Base-by-base conservation (phyloP, 805 yeast species). In the Zygosaccharomyces lentus region DNA sequence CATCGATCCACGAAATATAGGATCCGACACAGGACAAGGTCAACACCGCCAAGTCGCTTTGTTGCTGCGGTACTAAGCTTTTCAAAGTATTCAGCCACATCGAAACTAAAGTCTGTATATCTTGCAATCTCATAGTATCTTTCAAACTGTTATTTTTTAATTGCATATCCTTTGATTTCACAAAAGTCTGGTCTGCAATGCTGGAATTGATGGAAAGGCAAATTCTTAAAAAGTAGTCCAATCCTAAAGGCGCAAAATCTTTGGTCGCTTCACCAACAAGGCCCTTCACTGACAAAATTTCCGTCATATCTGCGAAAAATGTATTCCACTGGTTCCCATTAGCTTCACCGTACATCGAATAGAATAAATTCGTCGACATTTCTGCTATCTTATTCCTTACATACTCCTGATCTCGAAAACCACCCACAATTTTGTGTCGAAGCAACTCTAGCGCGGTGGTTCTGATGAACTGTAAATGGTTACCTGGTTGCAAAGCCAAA, bases 1-100 rank as follows among this genome's bases (percentile, higher is more conserved):
- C 81, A 62, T 87, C 95, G 63, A 90, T 87, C 99, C 99, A 93
- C 19, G 90, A 82, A 19, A 89, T 85, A 76, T 85, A 93, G 9
- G 80, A 80, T 9, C 97, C 97, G 46, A 93, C 78, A 45, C 57
- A 86, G 55, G 50, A 84, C 74, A 48, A 78, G 80, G 52, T 58
- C 51, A 55, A 55, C 34, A 46, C 55, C 25, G 65, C 57, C 19
- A 61, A 55, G 21, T 62, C 64, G 3, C 59, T 49, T 27, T 48
- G 55, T 29, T 49, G 53, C 24, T 46, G 53, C 32, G 54, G 55
- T 29, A 48, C 46, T 16, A 50, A 41, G 42, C 48, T 48, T 43
- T 57, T 54, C 49, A 64, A 49, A 2, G 53, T 74, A 39, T 74
- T 70, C 56, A 76, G 75, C 96, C 96, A 89, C 12, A 81, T 70